Base-by-base conservation (phyloP, 495 filamentous ascomycete species). In the Penicillium parvum region DNA sequence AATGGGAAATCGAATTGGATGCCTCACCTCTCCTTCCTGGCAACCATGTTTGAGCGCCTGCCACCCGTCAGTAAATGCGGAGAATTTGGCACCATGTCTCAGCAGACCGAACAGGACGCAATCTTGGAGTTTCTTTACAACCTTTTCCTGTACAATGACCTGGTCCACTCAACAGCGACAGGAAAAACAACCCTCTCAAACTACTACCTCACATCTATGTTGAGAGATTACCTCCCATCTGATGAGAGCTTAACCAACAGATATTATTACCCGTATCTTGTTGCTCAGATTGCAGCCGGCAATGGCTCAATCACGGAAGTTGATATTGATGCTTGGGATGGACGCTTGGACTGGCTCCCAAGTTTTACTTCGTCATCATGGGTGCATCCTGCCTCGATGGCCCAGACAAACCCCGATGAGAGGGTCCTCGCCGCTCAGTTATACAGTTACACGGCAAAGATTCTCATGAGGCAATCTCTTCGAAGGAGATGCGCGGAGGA, bases 131-230 rank as follows among this genome's bases (percentile, higher is more conserved):
- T 47, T 16, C 27, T 47, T 10, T 35, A 38, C 16, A 39, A 25
- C 7, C 17, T 47, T 4, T 33, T 47, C 25, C 22, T 39, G 15
- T 47, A 47, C 14, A 32, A 47, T 14, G 43, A 47, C 15, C 36
- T 47, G 7, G 18, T 47, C 7, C 25, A 30, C 3, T 38, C 43
- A 4, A 47, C 33, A 3, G 30, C 34, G 2, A 34, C 9, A 22
- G 21, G 35, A 15, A 40, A 4, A 15, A 20, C 34, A 7, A 32
- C 35, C 2, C 12, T 38, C 8, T 38, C 43, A 17, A 40, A 9
- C 0, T 47, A 32, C 15, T 42, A 42, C 11, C 37, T 40, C 6
- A 22, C 14, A 7, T 5, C 12, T 17, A 16, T n/a, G 14, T 1
- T 7, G 20, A 4, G 1, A 6, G 7, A 2, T 32, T 12, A 7